Evolutionary conservation across 805 yeast species (phyloP), one percentile per base, ranked within the genome.

Genomic region (Pichia heedii): DNA sequence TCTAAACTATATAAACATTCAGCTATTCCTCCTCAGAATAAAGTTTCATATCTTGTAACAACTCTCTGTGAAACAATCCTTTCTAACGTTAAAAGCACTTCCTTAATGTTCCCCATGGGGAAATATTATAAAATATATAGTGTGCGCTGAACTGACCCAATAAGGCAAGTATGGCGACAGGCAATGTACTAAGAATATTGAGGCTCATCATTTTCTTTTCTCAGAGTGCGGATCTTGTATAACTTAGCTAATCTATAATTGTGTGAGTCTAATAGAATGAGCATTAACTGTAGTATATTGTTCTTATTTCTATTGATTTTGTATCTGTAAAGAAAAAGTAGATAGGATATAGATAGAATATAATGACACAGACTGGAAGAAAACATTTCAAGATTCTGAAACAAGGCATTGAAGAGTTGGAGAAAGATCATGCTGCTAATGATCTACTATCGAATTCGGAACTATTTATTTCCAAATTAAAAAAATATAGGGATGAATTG

Each of bases 371-470:
- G 4, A 10, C 18, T 12, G 42, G 42, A 10, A 19, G 7, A 18
- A 39, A 39, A 16, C 34, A 42, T 21, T 27, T 24, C 5, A 3
- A 8, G 12, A 33, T 48, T 13, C 4, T 43, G 4, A 26, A 40
- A 2, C 33, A 36, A 11, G 37, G 29, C 4, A 21, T 64, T 59
- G 36, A 67, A 63, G 50, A 81, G 56, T 34, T 71, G 68, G 40
- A 61, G 62, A 45, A 79, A 56, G 48, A 79, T 74, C 42, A 72
- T 72, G 50, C 69, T 69, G 1, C 82, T 72, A 3, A 81, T 62
- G 9, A 80, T 65, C 57, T 82, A 87, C 40, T 50, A 49, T 35
- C 36, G 33, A 26, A 38, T 19, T 22, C 48, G 15, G 19, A 39
- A 22, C 15, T 32, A 15, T 34, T 45, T 18, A 16, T 47, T 40